Base-by-base conservation (phyloP, 1,139 yeast genomes). In the Saccharomyces hybrid region DNA sequence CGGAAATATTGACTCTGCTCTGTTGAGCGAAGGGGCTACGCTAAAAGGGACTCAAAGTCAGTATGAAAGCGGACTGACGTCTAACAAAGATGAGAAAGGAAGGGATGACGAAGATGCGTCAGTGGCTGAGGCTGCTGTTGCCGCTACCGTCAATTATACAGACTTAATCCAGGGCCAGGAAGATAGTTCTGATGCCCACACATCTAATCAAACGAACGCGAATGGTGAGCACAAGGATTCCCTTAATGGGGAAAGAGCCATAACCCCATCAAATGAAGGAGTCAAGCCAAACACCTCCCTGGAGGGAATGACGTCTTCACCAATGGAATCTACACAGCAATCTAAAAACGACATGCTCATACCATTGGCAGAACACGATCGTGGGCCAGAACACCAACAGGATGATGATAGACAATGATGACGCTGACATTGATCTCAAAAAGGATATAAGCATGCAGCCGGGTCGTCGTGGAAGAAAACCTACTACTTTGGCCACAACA, bases 401-500 rank as follows among this genome's bases (percentile, higher is more conserved):
- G 57, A 51, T 23, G 53, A 49, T 11, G 56, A 56, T n/a, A 16
- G 51, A 48, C 27, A 25, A 49, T 32, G 34, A 31, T 20, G 49
- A n/a, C 27, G 23, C 47, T 42, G 58, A 25, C 20, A 26, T 14
- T 11, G 48, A 50, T 25, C 23, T 50, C 23, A 11, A 73, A 69
- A 46, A 60, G 55, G 51, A 56, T 46, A 26, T 53, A 49, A 66
- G 65, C 20, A 64, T 56, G 54, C 56, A 53, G 54, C 61, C 66
- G 53, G 63, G 61, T 34, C 64, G 64, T 56, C 63, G 70, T 53
- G 68, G 71, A 46, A 64, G 68, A 52, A 66, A 59, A 51, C 60
- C 65, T 23, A 63, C 60, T 38, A 84, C 77, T 63, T 76, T 65
- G 64, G 87, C 83, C 54, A 89, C 89, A 9, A 74, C 88, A 23